Conservation (phyloP, 768 basidiomycete species). For the Boletus reticulatus region DNA sequence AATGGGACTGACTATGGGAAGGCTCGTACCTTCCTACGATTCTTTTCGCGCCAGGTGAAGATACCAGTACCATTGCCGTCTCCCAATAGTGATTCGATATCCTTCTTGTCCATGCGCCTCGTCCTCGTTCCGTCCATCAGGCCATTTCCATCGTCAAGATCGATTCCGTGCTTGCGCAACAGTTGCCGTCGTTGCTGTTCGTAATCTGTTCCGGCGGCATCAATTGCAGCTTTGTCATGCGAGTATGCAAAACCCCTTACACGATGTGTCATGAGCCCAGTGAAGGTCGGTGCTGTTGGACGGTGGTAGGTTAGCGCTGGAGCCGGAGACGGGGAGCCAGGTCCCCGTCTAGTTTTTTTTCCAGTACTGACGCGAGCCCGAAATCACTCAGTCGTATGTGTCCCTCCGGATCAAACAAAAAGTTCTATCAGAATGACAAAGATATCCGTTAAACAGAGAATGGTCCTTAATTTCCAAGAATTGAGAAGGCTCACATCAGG, state of each 20-base stretch:
- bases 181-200: constrained; percentile 90
- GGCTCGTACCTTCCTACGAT: constrained; percentile 74
- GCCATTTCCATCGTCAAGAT: constrained; percentile 77
- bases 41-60: constrained; percentile 95
- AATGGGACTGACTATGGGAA: constrained; percentile 31
- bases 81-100: constrained; percentile 83
- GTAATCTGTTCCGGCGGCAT: constrained; percentile 59
- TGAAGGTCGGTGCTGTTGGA: constrained; percentile 78
- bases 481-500: constrained; percentile 64
- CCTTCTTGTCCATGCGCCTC: constrained; percentile 75
- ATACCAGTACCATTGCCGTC: constrained; percentile 79
- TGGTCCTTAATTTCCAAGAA: constrained; percentile 29
- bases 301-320: constrained; percentile 19
- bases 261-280: constrained; percentile 96
- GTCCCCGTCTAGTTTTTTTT: constrained; percentile 23
- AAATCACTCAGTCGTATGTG: constrained; percentile 96
- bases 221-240: constrained; percentile 7
- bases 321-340: constrained; percentile 13
- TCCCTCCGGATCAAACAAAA: constrained; percentile 89
- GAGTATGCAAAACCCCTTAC: constrained; percentile 37
- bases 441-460: constrained; percentile 23
- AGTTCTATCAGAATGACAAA: constrained; percentile 61
- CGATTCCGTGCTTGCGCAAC: constrained; percentile 90
- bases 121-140: constrained; percentile 69
- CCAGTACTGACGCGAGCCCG: constrained; percentile 79